These are phyloP conservation scores for Friedmanniomyces endolithicus DNA, from an alignment of 495 filamentous ascomycete genomes.

Conservation along the genomic window DNA sequence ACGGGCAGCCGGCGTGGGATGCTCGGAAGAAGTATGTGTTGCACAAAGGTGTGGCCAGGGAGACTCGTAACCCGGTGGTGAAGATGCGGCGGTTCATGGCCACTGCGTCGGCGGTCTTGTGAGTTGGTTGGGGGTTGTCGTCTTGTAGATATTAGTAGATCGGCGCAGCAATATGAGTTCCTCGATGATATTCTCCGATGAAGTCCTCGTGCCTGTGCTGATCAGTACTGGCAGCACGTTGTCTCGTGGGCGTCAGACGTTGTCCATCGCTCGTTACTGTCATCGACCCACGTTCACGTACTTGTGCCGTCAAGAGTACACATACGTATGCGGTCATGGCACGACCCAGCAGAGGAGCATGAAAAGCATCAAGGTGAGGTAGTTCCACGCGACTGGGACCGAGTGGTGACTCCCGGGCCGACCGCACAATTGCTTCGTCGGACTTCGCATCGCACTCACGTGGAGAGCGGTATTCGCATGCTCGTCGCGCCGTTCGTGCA, in stretches of 20 bases:
- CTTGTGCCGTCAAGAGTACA: neutral
- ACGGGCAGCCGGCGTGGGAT: slow-evolving; percentile 1
- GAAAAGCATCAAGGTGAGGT: too few species aligned
- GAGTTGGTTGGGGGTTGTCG: neutral
- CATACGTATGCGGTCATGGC: neutral
- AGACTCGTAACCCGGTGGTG: neutral
- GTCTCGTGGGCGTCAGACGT: neutral
- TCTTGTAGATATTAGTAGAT: neutral
- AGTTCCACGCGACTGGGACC: neutral
- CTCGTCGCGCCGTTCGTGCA: neutral
- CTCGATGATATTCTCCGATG: too few species aligned
- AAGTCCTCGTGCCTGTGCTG: too few species aligned
- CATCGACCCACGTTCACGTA: neutral
- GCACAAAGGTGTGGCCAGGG: neutral
- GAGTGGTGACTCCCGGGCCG: neutral
- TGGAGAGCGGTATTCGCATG: neutral
- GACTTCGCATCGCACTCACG: neutral
- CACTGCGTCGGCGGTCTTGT: neutral
- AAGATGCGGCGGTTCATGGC: slow-evolving; percentile 10
- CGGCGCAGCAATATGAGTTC: neutral
- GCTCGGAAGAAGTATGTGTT: neutral
- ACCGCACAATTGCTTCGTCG: too few species aligned
- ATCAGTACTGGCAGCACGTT: neutral
- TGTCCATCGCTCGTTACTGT: neutral
- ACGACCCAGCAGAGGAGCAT: neutral